Conservation (phyloP, 2,329 filamentous ascomycete species). For the Penicillium verrucosum region DNA sequence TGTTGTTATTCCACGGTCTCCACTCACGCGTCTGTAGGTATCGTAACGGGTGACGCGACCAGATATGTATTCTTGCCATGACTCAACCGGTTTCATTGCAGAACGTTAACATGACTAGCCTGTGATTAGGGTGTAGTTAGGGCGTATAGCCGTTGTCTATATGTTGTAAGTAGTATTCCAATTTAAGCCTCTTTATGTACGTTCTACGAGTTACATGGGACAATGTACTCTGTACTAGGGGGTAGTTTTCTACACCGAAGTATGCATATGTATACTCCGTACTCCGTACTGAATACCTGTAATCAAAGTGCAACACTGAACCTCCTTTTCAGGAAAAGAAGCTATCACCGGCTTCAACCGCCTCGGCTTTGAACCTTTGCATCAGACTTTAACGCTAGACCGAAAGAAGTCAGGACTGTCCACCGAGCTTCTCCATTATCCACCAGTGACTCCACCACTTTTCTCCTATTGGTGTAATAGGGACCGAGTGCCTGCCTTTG, state of each 20-base stretch:
- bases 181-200: background rate
- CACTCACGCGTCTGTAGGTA: constrained; percentile 2
- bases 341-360: constrained; percentile 27
- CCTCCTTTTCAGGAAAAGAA: constrained; percentile 8
- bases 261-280: background rate
- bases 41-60: background rate
- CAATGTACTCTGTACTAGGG: too few species aligned
- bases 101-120: background rate
- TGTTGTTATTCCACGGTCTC: background rate
- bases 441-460: background rate
- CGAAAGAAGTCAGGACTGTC: background rate
- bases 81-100: background rate
- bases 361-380: constrained; percentile 17
- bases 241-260: background rate
- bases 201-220: background rate
- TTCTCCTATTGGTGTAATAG: constrained; percentile 6
- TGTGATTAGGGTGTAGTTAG: background rate
- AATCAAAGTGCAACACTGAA: constrained; percentile 9
- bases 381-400: constrained; percentile 14
- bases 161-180: too few species aligned
- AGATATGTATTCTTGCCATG: background rate
- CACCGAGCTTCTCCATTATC: constrained; percentile 13
- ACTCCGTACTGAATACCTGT: background rate
- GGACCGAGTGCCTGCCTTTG: background rate
- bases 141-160: background rate